Evolutionary conservation across 768 basidiomycete genomes (phyloP).

Genomic region (Chlorophyllum brunneum): DNA sequence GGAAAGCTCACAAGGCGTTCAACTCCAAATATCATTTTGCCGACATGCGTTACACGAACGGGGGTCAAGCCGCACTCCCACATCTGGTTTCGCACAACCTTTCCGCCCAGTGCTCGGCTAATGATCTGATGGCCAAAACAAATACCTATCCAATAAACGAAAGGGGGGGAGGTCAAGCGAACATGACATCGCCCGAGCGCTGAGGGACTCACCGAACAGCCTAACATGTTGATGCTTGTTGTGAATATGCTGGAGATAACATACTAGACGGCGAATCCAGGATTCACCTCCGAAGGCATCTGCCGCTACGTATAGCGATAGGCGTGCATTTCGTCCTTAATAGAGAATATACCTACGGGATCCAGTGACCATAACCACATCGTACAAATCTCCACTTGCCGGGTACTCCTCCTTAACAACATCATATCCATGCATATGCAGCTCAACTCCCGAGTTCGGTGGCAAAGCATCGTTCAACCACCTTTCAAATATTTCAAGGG

Average conservation of each 20-base stretch:
- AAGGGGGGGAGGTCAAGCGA: neutral
- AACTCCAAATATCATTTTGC: neutral
- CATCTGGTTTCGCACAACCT: constrained; percentile 40
- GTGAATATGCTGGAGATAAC: constrained; percentile 47
- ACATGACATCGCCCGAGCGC: too few relatives aligned
- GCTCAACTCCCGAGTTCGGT: neutral
- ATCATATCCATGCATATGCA: neutral
- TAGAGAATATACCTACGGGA: constrained; percentile 61
- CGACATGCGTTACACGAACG: neutral
- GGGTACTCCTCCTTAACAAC: constrained; percentile 31
- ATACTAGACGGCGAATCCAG: constrained; percentile 30
- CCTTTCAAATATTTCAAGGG: neutral
- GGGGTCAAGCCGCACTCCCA: neutral
- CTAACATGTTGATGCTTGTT: neutral
- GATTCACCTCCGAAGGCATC: neutral
- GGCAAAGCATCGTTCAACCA: neutral
- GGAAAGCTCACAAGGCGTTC: constrained; percentile 34
- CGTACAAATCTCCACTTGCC: constrained; percentile 39
- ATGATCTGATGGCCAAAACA: constrained; percentile 87
- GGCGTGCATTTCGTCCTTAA: constrained; percentile 44
- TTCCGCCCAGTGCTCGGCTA: constrained; percentile 69
- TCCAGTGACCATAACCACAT: constrained; percentile 76
- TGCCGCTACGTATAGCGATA: constrained; percentile 30
- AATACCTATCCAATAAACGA: constrained; percentile 48
- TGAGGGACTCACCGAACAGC: neutral